These are phyloP conservation scores for Citrus australasica DNA, from an alignment of 345 rosid genomes.

Conservation along the genomic window DNA sequence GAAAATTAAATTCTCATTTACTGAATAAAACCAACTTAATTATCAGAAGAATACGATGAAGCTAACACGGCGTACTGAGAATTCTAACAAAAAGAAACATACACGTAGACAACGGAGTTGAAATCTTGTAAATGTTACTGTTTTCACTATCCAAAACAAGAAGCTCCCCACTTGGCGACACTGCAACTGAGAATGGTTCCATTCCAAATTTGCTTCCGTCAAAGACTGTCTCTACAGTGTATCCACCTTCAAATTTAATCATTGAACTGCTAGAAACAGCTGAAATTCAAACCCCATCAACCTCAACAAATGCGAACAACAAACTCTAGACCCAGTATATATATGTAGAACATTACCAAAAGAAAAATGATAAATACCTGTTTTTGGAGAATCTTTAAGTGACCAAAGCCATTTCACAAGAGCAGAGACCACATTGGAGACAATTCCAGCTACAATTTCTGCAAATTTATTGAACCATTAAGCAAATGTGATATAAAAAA, in stretches of 20 bases:
- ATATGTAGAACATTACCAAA: background rate
- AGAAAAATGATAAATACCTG: constrained; percentile 44
- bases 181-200: constrained; percentile 71
- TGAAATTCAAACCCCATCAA: constrained; percentile 26
- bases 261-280: constrained; percentile 79
- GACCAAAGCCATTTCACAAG: constrained; percentile 93
- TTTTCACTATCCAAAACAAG: constrained; percentile 82
- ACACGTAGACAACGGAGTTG: constrained; percentile 82
- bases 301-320: constrained; percentile 7
- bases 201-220: constrained; percentile 96
- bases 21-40: background rate
- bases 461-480: constrained; percentile 22
- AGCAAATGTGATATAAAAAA: background rate
- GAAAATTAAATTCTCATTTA: background rate
- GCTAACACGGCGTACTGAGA: constrained; percentile 1
- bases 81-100: constrained; percentile 25
- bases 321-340: background rate
- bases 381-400: constrained; percentile 61
- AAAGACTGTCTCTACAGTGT: constrained; percentile 90
- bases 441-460: constrained; percentile 75
- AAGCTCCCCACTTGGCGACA: constrained; percentile 77
- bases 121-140: constrained; percentile 80
- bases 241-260: constrained; percentile 96
- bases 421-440: constrained; percentile 73
- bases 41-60: background rate